Evolutionary conservation across 2,329 filamentous ascomycete species (phyloP), one percentile per base, ranked within the genome.

Genomic region (Teratosphaeria pseudoeucalypti): DNA sequence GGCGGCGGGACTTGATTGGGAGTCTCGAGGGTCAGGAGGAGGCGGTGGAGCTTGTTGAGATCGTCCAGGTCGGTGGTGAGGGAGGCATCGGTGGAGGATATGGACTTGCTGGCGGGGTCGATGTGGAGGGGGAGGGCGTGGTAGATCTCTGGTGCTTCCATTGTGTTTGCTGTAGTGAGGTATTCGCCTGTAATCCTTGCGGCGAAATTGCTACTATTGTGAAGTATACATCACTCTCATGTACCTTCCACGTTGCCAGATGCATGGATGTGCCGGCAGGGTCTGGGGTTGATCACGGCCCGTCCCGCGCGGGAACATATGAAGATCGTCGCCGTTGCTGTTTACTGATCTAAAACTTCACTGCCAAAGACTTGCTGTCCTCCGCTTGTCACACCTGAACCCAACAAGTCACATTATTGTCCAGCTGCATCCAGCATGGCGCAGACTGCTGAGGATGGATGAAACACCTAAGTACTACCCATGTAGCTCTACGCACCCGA

Each of bases 71-170:
- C 77, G 60, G 68, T 66, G 54, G 65, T 61, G 43, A 79, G 73
- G 52, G 70, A 66, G 61, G 77, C 72, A 60, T 79, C 72, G 63
- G 69, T 66, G 56, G 72, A 68, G 57, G 80, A 78, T 71, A 97
- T 81, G 67, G 85, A 79, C 79, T 96, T 95, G 70, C 87, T 87
- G 66, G 85, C 75, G n/a, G 89, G 84, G 78, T 96, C 88, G 74
- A 97, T 82, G 63, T 84, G 79, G 57, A 99, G 80, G 43, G 90
- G 89, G 71, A 95, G 85, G 68, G 90, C 84, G 67, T 85, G 89
- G 81, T 92, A 97, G 67, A 85, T 85, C 62, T 88, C 85, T 58
- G 62, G 57, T 53, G 60, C 60, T 58, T 70, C 68, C 64, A 70
- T 68, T 57, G 55, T 61, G 60, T 63, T 23, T 54, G 58, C 34